These are phyloP conservation scores for Dysphania ambrosioides DNA, from an alignment of 148 eudicot genomes.

Conservation along the genomic window DNA sequence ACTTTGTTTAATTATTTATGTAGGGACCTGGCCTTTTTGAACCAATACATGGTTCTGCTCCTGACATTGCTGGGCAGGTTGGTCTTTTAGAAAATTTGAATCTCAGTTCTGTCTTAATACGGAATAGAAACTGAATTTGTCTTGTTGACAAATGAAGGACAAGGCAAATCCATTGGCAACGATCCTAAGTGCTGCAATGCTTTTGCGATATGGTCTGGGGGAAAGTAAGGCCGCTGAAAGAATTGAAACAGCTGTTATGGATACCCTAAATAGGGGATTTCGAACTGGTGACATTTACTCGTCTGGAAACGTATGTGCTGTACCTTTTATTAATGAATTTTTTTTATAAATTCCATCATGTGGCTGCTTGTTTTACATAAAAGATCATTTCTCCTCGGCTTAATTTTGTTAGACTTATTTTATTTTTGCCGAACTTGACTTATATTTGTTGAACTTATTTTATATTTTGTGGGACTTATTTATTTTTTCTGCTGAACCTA, in stretches of 20 bases:
- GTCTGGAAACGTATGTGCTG: constrained; percentile 55
- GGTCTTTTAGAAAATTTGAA: constrained; percentile 10
- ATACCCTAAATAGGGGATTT: constrained; percentile 64
- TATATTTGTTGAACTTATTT: too few relatives aligned
- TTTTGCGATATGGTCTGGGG: constrained; percentile 84
- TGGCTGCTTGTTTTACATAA: constrained; percentile 1
- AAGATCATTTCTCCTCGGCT: too few relatives aligned
- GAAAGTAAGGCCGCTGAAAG: constrained; percentile 82
- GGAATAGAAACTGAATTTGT: constrained; percentile 1
- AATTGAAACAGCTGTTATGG: constrained; percentile 81
- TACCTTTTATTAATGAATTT: background rate
- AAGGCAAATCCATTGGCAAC: constrained; percentile 96
- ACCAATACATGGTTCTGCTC: constrained; percentile 99
- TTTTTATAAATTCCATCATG: background rate
- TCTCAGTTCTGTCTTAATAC: constrained; percentile 3
- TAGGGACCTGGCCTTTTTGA: constrained; percentile 97
- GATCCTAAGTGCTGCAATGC: constrained; percentile 92
- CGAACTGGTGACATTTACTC: constrained; percentile 91
- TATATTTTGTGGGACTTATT: too few relatives aligned
- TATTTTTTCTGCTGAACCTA: too few relatives aligned
- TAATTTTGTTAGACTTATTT: too few relatives aligned
- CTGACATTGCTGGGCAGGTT: constrained; percentile 97
- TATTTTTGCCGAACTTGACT: too few relatives aligned
- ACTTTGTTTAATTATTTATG: constrained; percentile 6
- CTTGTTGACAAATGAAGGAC: constrained; percentile 42